Conservation (phyloP, 2,329 filamentous ascomycete species). For the Botrytis fragariae region DNA sequence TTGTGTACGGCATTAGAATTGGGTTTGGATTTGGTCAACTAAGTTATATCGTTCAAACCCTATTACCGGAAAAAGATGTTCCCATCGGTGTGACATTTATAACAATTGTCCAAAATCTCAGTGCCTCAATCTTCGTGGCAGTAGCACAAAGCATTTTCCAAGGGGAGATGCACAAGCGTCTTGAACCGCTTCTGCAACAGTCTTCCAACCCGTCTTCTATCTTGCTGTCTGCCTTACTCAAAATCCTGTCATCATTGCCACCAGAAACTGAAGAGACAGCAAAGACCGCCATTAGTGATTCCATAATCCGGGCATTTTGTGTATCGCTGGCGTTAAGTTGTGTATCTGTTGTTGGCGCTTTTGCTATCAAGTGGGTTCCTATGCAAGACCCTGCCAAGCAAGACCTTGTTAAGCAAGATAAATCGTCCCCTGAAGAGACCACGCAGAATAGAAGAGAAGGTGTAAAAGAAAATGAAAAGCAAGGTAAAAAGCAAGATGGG, state of each 20-base stretch:
- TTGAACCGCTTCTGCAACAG: neutral
- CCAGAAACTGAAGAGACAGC: constrained; percentile 44
- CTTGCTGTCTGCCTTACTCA: neutral
- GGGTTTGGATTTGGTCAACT: constrained; percentile 47
- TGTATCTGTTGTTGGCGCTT: constrained; percentile 53
- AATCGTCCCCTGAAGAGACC: neutral
- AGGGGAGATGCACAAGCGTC: constrained; percentile 48
- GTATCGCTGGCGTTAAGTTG: constrained; percentile 55
- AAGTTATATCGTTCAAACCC: constrained; percentile 46
- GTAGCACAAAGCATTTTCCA: constrained; percentile 19
- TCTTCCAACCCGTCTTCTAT: neutral
- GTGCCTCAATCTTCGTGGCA: constrained; percentile 12
- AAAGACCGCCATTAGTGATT: constrained; percentile 57
- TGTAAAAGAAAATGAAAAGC: neutral
- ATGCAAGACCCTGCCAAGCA: neutral
- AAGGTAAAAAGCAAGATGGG: neutral
- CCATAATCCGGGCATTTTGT: constrained; percentile 58
- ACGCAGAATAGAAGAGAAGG: neutral
- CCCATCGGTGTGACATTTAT: constrained; percentile 42
- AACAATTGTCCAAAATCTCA: constrained; percentile 15
- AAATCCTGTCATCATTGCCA: constrained; percentile 47
- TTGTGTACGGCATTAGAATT: constrained; percentile 42
- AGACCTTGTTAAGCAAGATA: neutral
- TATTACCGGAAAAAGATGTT: constrained; percentile 49
- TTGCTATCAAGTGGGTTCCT: constrained; percentile 56